Base-by-base conservation (phyloP, 2,329 filamentous ascomycete genomes). In the Sporothrix brasiliensis region DNA sequence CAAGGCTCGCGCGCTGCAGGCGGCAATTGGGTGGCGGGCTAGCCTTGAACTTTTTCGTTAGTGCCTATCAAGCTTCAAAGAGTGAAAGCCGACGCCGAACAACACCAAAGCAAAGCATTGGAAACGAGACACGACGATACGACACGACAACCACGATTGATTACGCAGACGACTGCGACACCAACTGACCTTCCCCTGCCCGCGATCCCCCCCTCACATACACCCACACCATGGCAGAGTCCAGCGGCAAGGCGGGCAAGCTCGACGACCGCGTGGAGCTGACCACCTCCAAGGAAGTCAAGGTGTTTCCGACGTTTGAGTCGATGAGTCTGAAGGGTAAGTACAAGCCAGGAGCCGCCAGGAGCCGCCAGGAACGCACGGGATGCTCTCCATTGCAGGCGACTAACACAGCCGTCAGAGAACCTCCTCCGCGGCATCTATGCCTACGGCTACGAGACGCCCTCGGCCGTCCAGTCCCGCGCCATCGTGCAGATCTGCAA, bases 401-500 rank as follows among this genome's bases (percentile, higher is more conserved):
- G 27, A 44, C n/a, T 6, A 34, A 27, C 67, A 21, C n/a, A 52
- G 3, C 27, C 50, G 27, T 4, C 72, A 88, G 94, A 98, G 81
- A 97, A 96, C 78, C 89, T 99, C 49, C 89, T 99, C 75, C 94
- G 95, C 75, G 95, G 95, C 74, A 94, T 99, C 79, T 99, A 99
- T 79, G 95, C 95, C 49, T 99, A 99, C 77, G 95, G 95, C 74
- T 99, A 98, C 82, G 95, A 99, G 80, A 97, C 95, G 2, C 95
- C 95, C 14, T 99, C 95, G 0, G 95, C 95, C 16, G 94, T 99
- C 21, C 95, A 99, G 83, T 97, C 94, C 75, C 92, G 95, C 78
- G 95, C 95, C 68, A 99, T 99, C 78, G 95, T 99, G 66, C 95
- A 98, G 83, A 92, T 99, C 78, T 99, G 95, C 88, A 98, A 98